Base-by-base conservation (phyloP, 2,329 filamentous ascomycete genomes). In the Neopestalotiopsis rosae region DNA sequence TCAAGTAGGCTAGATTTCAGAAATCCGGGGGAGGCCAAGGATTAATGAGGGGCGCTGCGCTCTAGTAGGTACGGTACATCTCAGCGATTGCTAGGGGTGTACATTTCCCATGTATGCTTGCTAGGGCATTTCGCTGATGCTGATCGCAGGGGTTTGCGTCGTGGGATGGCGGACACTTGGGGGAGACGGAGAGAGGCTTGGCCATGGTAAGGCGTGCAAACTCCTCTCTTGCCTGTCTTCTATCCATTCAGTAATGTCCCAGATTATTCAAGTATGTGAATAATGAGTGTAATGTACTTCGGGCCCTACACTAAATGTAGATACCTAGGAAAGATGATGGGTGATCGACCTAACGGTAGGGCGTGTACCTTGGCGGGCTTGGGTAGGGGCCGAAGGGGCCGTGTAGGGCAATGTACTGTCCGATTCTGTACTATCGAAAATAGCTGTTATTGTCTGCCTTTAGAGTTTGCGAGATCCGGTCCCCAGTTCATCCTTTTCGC, bases 21-120 rank as follows among this genome's bases (percentile, higher is more conserved):
- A 32, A 67, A 67, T 61, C 65, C 52, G 65, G 65, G 65, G 45
- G 65, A 59, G 65, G 40, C 28, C 65, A 67, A 45, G 65, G 65
- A 49, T 67, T 17, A 52, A n/a, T 24, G 45, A 52, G 45, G 45
- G 45, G 45, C 45, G 45, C 45, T 52, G 45, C 14, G 45, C 45
- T 52, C 20, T 17, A 17, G 45, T n/a, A 52, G 45, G 45, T 52
- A 52, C 45, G n/a, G n/a, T 20, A 52, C 45, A 52, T 52, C 45
- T 24, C 17, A 24, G n/a, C 24, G 45, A 9, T 17, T 52, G 45
- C 20, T 52, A 20, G n/a, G 45, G 45, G 17, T 14, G 45, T 52
- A 52, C 45, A 52, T n/a, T 24, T 52, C 45, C 17, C 45, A 52
- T 52, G 34, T 24, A 9, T 17, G 45, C 45, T n/a, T 52, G 45